Conservation (phyloP, 345 rosid species). For the Hibiscus tridactylites region DNA sequence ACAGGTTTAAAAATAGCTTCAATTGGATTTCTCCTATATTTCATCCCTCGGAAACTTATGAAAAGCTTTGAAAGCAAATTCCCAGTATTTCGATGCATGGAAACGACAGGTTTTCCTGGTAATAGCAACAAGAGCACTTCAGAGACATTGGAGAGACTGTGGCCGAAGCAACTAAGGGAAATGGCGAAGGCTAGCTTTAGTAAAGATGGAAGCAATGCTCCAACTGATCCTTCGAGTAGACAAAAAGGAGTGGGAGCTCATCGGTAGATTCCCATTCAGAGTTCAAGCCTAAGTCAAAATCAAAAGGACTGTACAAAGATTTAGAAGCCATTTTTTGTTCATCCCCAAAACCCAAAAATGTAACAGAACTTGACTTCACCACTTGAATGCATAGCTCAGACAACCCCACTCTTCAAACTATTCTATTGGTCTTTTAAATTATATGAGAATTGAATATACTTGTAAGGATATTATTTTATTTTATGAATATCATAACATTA, state of each 20-base stretch:
- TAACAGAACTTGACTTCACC: neutral
- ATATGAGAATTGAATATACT: too few species aligned
- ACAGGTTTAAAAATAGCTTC: slow-evolving; percentile 56
- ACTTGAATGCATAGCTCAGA: neutral
- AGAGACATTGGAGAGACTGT: slow-evolving; percentile 36
- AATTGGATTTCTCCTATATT: slow-evolving; percentile 49
- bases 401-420: neutral
- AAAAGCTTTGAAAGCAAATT: slow-evolving; percentile 38
- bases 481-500: too few species aligned
- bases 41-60: slow-evolving; percentile 42
- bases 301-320: slow-evolving; percentile 61
- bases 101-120: slow-evolving; percentile 18
- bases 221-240: slow-evolving; percentile 73
- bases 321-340: slow-evolving; percentile 70
- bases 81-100: slow-evolving; percentile 20
- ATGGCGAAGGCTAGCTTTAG: slow-evolving; percentile 79
- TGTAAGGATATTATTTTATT: too few species aligned
- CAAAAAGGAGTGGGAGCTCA: slow-evolving; percentile 53
- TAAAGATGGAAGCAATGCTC: slow-evolving; percentile 37
- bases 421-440: too few species aligned
- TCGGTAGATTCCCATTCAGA: slow-evolving; percentile 46
- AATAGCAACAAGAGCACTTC: slow-evolving; percentile 56
- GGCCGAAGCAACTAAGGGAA: slow-evolving; percentile 70
- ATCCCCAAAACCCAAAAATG: neutral
- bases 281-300: slow-evolving; percentile 38